Conservation (phyloP, 83 land plant species). For the Isoetes engelmannii region DNA sequence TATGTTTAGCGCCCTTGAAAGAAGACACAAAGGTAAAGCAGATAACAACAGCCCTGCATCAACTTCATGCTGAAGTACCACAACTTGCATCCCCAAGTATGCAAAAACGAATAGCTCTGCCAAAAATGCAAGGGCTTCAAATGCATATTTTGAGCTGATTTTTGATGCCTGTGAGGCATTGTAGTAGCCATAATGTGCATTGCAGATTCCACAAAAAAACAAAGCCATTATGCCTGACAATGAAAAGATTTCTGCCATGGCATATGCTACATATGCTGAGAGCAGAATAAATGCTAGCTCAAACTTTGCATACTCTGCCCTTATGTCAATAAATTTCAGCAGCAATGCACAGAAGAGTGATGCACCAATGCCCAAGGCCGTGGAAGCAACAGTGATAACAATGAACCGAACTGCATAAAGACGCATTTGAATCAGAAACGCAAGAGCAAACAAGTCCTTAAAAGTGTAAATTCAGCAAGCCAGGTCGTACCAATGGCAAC, state of each 20-base stretch:
- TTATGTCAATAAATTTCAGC: slow-evolving; percentile 11
- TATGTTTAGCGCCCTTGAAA: slow-evolving; percentile 18
- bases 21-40: slow-evolving; percentile 16
- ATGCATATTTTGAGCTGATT: slow-evolving; percentile 11
- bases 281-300: slow-evolving; percentile 25
- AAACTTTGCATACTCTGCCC: slow-evolving; percentile 14
- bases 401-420: slow-evolving; percentile 12
- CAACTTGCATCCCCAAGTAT: slow-evolving; percentile 13
- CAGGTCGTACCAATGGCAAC: too few species aligned
- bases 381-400: slow-evolving; percentile 8
- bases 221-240: slow-evolving; percentile 21
- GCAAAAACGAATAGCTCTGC: slow-evolving; percentile 8
- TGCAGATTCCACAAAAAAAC: slow-evolving; percentile 19
- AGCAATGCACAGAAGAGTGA: slow-evolving; percentile 19
- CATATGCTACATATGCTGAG: slow-evolving; percentile 21
- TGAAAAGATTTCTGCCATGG: slow-evolving; percentile 14
- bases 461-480: too few species aligned
- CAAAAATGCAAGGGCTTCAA: slow-evolving; percentile 3
- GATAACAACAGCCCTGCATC: slow-evolving; percentile 11
- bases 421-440: too few species aligned
- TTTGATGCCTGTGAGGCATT: slow-evolving; percentile 14
- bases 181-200: slow-evolving; percentile 20
- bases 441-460: too few species aligned
- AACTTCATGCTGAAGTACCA: not conserved
- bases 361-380: slow-evolving; percentile 16